These are phyloP conservation scores for Potentilla sterilis DNA, from an alignment of 306 rosid genomes.

Conservation along the genomic window DNA sequence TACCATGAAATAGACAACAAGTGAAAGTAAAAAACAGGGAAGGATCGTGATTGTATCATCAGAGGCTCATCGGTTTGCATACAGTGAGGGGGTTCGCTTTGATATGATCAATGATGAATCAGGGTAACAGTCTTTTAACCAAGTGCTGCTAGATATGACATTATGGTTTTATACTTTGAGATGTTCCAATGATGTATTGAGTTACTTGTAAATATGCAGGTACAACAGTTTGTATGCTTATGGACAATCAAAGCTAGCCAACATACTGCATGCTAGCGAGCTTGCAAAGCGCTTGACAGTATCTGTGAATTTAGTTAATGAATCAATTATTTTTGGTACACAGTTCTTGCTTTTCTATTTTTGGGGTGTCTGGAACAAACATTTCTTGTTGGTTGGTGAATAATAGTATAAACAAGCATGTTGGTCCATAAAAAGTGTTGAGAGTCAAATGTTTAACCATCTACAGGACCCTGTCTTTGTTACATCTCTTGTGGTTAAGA, in stretches of 20 bases:
- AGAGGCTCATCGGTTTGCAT: slow-evolving; percentile 60
- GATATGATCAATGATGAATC: slow-evolving; percentile 69
- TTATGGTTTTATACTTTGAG: background rate
- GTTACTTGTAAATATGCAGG: slow-evolving; percentile 30
- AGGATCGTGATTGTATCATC: slow-evolving; percentile 79
- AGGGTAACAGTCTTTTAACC: slow-evolving; percentile 40
- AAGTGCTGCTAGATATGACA: background rate
- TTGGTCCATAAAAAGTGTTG: background rate
- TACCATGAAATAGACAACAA: slow-evolving; percentile 74
- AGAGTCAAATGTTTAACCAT: background rate
- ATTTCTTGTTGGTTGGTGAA: background rate
- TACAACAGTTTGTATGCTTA: slow-evolving; percentile 56
- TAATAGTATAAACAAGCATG: background rate
- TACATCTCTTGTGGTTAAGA: background rate
- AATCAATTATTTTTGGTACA: background rate
- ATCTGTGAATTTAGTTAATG: slow-evolving; percentile 2
- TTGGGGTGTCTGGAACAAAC: background rate
- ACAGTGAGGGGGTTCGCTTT: slow-evolving; percentile 58
- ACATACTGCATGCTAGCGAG: slow-evolving; percentile 72
- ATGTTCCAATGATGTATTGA: background rate
- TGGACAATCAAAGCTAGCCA: slow-evolving; percentile 95
- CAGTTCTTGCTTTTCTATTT: background rate
- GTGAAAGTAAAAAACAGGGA: slow-evolving; percentile 64
- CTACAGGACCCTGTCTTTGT: background rate
- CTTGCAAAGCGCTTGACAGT: slow-evolving; percentile 71